phyloP scores from a whole-genome alignment of 768 basidiomycete genomes.

The Hygrocybe punicea region DNA sequence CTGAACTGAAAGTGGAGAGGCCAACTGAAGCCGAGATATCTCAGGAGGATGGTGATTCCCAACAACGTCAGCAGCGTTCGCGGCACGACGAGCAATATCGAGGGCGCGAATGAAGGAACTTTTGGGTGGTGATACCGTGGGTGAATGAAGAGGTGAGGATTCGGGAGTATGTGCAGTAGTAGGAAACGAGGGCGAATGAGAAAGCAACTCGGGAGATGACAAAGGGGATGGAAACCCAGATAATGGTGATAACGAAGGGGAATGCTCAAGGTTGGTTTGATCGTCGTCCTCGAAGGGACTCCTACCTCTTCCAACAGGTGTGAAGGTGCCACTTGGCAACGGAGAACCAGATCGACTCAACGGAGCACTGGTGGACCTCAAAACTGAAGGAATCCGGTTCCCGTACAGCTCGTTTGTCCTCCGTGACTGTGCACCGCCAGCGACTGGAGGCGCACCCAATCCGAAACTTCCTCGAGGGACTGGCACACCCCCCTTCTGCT shows the following conservation, averaged over 20 bases:
- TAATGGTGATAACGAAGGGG: neutral
- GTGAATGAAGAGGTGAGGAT: neutral
- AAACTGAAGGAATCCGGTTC: conserved; percentile 49
- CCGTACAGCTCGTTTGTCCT: conserved; percentile 69
- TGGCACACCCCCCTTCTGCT: conserved; percentile 72
- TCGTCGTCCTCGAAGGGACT: neutral
- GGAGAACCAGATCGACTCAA: conserved; percentile 13
- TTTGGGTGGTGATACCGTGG: neutral
- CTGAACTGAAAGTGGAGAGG: neutral
- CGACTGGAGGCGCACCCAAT: conserved; percentile 56
- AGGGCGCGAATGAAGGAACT: conserved; percentile 1
- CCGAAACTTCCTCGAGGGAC: conserved; percentile 74
- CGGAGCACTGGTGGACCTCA: conserved; percentile 7
- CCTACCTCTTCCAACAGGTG: neutral
- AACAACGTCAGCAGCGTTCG: neutral
- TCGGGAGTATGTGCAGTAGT: neutral
- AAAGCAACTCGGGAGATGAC: conserved; percentile 26
- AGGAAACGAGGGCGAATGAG: neutral
- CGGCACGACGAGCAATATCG: neutral
- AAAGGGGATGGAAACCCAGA: neutral
- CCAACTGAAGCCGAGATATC: neutral
- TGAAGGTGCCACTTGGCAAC: conserved; percentile 1
- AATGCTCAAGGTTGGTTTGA: neutral
- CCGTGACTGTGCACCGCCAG: conserved; percentile 45
- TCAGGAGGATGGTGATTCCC: neutral